Percentiles rank a stretch among this genome's conserved stretches.
Evolutionary conservation across 129 eudicot species (phyloP).

Genomic region (Logfia minima): DNA sequence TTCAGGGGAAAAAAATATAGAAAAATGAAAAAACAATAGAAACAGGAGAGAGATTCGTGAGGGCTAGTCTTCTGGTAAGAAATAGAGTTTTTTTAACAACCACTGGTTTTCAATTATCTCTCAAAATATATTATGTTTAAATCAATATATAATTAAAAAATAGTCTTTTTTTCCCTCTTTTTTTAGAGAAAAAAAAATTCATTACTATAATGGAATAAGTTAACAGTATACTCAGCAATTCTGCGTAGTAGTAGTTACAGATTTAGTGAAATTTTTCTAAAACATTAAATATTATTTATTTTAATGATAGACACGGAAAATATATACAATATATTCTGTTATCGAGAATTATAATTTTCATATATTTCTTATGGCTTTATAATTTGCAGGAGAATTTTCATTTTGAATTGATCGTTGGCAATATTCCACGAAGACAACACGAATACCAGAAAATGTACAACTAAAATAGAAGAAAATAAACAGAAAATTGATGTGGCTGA

Average conservation of each 20-base stretch:
- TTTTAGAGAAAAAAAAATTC: too few species aligned
- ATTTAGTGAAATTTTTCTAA: too few species aligned
- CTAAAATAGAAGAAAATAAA: background rate
- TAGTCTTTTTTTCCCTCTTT: too few species aligned
- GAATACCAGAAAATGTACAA: conserved; percentile 16
- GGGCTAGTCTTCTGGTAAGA: background rate
- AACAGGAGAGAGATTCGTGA: conserved; percentile 1
- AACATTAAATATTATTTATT: background rate
- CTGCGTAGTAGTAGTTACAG: too few species aligned
- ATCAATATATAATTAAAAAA: too few species aligned
- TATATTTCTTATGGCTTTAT: background rate
- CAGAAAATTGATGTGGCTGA: conserved; percentile 11
- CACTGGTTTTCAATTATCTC: conserved; percentile 18
- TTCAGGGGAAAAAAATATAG: background rate
- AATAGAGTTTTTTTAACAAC: conserved; percentile 14
- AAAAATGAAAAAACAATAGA: background rate
- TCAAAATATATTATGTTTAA: background rate
- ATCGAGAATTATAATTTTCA: background rate
- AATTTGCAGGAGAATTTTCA: background rate
- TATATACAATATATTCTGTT: background rate
- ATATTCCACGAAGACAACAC: conserved; percentile 17
- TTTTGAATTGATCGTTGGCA: conserved; percentile 17
- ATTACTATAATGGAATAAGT: too few species aligned
- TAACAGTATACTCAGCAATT: too few species aligned
- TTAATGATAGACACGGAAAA: background rate